These are phyloP conservation scores for Colletotrichum neosansevieriae DNA, from an alignment of 2,329 filamentous ascomycete genomes.

Conservation along the genomic window DNA sequence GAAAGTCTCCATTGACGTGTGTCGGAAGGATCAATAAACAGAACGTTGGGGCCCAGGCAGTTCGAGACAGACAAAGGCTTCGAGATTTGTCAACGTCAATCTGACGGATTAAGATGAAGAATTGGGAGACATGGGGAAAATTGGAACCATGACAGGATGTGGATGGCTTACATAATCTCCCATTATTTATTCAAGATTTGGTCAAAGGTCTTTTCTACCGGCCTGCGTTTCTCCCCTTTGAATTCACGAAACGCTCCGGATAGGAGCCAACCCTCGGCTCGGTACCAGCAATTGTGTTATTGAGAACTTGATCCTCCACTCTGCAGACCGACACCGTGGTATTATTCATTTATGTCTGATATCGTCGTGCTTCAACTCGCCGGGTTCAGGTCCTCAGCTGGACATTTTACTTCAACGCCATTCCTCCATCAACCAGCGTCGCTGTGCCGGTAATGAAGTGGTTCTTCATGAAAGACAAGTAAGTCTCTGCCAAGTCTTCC, in stretches of 20 bases:
- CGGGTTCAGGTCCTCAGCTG: neutral
- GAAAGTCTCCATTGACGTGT: neutral
- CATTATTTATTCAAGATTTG: neutral
- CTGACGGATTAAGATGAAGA: no score
- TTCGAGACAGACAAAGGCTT: conserved; percentile 1
- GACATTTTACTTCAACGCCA: conserved; percentile 2
- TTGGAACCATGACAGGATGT: no score
- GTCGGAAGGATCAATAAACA: neutral
- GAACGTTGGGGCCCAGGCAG: neutral
- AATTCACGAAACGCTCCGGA: no score
- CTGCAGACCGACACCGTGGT: no score
- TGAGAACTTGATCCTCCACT: no score
- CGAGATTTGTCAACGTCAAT: neutral
- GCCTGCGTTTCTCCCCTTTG: no score
- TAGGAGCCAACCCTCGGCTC: no score
- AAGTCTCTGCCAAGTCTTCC: conserved; percentile 57
- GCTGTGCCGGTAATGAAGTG: conserved; percentile 51
- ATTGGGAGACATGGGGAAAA: no score
- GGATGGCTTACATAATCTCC: neutral
- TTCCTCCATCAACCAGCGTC: conserved; percentile 27
- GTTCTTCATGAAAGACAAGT: conserved; percentile 58
- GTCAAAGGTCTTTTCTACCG: no score
- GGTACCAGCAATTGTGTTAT: no score
- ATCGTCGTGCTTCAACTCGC: no score
- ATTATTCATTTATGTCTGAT: no score